These are phyloP conservation scores for Plenodomus biglobosus DNA, from an alignment of 2,329 filamentous ascomycete species.

Conservation along the genomic window DNA sequence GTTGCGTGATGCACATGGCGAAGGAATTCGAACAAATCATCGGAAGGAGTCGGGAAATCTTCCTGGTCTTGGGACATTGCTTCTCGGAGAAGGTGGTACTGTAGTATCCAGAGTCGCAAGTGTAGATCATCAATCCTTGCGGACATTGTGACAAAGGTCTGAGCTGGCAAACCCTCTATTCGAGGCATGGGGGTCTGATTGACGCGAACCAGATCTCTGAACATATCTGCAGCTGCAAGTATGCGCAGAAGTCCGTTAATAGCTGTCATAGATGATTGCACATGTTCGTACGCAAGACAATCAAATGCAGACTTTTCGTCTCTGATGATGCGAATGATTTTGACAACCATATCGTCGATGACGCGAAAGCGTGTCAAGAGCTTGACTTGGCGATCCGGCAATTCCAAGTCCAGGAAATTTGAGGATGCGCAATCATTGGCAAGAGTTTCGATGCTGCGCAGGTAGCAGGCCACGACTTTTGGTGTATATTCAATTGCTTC, in stretches of 20 bases:
- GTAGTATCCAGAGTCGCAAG: constrained; percentile 81
- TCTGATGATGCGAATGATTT: constrained; percentile 65
- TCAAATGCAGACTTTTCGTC: constrained; percentile 74
- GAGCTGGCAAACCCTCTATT: constrained; percentile 53
- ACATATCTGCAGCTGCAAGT: constrained; percentile 76
- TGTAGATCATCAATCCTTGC: constrained; percentile 83
- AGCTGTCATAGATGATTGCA: constrained; percentile 71
- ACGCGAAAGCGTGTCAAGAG: constrained; percentile 77
- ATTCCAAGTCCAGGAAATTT: constrained; percentile 57
- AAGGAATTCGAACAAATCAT: constrained; percentile 76
- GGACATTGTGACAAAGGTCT: constrained; percentile 53
- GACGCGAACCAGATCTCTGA: constrained; percentile 82
- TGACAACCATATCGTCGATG: constrained; percentile 73
- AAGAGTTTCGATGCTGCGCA: constrained; percentile 84
- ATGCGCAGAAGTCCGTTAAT: constrained; percentile 72
- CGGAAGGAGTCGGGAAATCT: constrained; percentile 65
- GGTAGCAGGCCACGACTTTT: constrained; percentile 83
- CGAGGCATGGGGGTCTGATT: constrained; percentile 67
- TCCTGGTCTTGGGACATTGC: constrained; percentile 68
- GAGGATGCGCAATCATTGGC: constrained; percentile 67
- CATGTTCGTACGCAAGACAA: constrained; percentile 77
- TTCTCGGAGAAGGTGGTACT: constrained; percentile 78
- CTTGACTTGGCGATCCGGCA: constrained; percentile 66
- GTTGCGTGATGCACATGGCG: constrained; percentile 80
- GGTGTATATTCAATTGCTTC: constrained; percentile 79